phyloP scores from a whole-genome alignment of 306 rosid species.

The Cicer arietinum region DNA sequence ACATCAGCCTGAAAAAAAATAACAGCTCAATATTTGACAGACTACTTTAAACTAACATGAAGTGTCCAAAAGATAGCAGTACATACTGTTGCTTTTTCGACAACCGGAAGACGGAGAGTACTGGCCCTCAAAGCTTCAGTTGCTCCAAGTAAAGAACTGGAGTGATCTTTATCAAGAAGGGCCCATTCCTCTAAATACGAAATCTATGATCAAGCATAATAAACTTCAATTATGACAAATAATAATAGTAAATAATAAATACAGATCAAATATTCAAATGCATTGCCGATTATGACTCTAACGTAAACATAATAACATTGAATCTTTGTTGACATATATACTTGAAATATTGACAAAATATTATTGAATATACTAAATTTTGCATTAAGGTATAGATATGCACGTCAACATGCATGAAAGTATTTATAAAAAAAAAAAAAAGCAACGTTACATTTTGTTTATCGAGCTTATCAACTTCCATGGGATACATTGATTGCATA shows the following conservation, averaged over 20 bases:
- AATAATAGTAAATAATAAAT: constrained; percentile 27
- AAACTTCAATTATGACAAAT: constrained; percentile 41
- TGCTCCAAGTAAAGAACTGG: constrained; percentile 92
- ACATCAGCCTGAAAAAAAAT: constrained; percentile 74
- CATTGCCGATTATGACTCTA: constrained; percentile 12
- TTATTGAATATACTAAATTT: constrained; percentile 6
- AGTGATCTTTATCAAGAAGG: constrained; percentile 88
- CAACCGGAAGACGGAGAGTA: constrained; percentile 95
- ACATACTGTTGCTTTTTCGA: constrained; percentile 85
- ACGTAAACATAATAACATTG: constrained; percentile 15
- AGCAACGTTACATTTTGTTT: constrained; percentile 20
- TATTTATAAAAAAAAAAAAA: constrained; percentile 1
- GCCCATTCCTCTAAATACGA: constrained; percentile 93
- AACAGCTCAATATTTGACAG: constrained; percentile 32
- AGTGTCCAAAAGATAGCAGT: constrained; percentile 28
- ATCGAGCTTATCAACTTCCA: constrained; percentile 31
- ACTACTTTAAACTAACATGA: background rate
- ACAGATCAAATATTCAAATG: constrained; percentile 10
- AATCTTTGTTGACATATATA: constrained; percentile 23
- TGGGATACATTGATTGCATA: constrained; percentile 39
- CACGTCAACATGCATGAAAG: constrained; percentile 17
- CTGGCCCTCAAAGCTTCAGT: constrained; percentile 98
- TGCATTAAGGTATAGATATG: constrained; percentile 18
- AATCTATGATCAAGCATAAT: constrained; percentile 63
- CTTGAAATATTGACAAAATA: constrained; percentile 30